Percentiles rank a stretch among this genome's conserved stretches.
Conservation (phyloP, 306 rosid genomes). For the Trichosanthes truncata region DNA sequence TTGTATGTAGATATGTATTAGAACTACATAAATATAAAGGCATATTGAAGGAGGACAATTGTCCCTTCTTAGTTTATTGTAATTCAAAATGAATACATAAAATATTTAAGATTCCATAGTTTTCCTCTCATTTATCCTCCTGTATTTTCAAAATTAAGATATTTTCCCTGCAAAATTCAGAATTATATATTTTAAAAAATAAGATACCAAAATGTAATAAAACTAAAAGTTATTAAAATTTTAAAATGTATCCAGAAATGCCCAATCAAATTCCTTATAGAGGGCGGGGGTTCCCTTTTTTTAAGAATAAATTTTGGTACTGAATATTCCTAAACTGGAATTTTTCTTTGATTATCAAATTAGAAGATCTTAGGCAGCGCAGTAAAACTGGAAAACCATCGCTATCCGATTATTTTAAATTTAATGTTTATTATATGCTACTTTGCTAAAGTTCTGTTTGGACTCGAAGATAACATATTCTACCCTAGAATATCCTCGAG, state of each 20-base stretch:
- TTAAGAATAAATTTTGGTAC: neutral
- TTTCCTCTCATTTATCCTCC: no score
- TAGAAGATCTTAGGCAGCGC: neutral
- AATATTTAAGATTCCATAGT: no score
- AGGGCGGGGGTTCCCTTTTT: neutral
- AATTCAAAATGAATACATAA: no score
- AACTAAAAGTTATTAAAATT: no score
- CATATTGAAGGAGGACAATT: no score
- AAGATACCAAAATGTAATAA: no score
- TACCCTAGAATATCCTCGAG: neutral
- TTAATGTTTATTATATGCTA: neutral
- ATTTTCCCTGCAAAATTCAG: no score
- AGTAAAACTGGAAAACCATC: neutral
- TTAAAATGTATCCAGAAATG: neutral
- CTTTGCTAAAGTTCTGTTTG: neutral
- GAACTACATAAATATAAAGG: no score
- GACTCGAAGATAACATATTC: neutral
- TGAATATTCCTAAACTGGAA: neutral
- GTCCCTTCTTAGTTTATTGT: no score
- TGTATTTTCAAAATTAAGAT: no score
- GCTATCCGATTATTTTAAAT: neutral
- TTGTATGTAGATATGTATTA: no score
- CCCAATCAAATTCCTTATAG: neutral
- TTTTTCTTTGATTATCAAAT: neutral
- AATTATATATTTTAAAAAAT: no score